phyloP scores from a whole-genome alignment of 164 flowering plant genomes.

The Vitis rotundifolia region DNA sequence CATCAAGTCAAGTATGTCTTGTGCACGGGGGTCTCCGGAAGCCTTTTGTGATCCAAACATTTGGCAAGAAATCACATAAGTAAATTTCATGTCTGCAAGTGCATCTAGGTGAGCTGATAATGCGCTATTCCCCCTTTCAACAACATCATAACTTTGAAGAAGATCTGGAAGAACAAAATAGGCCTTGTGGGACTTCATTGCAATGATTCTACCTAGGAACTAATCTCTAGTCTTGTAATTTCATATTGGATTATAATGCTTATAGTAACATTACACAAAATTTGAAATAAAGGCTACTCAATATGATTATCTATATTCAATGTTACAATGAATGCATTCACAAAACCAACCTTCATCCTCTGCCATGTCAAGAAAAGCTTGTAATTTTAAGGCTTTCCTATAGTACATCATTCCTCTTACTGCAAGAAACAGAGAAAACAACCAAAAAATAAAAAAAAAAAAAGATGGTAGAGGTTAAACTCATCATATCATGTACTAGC shows the following conservation, averaged over 20 bases:
- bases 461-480: not conserved
- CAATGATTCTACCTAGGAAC: not conserved
- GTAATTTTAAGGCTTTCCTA: slow-evolving; percentile 78
- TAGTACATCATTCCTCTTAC: slow-evolving; percentile 99
- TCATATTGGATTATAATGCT: not conserved
- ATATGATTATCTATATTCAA: not conserved
- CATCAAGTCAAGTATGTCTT: slow-evolving; percentile 81
- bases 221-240: not conserved
- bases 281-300: not conserved
- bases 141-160: slow-evolving; percentile 60
- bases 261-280: no score
- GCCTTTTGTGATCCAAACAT: slow-evolving; percentile 73
- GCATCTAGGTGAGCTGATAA: slow-evolving; percentile 75
- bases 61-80: slow-evolving; percentile 80
- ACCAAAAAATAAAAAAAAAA: not conserved
- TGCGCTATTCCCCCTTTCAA: slow-evolving; percentile 48
- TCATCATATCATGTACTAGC: not conserved
- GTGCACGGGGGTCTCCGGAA: slow-evolving; percentile 70
- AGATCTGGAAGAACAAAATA: slow-evolving; percentile 53
- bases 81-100: slow-evolving; percentile 82
- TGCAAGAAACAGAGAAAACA: slow-evolving; percentile 3
- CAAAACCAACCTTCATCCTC: slow-evolving; percentile 60
- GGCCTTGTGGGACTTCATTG: not conserved
- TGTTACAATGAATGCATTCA: not conserved
- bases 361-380: slow-evolving; percentile 93